Evolutionary conservation across 2,329 filamentous ascomycete species (phyloP).

Genomic region (Coleophoma eucalyptorum): DNA sequence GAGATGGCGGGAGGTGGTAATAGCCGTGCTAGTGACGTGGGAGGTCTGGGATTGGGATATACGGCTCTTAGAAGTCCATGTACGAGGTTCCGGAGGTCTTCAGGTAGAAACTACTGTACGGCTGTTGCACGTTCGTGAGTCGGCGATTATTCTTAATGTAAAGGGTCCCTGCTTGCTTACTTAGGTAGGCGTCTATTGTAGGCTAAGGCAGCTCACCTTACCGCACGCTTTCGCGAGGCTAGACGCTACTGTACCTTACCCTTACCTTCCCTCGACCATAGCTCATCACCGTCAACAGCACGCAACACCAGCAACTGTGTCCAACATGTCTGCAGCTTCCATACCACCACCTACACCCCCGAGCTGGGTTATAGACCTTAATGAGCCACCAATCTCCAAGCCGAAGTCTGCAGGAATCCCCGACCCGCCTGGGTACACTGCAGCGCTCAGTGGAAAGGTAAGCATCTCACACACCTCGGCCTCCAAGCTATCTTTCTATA

Average conservation of each 20-base stretch:
- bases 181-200: too few relatives aligned
- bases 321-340: conserved; percentile 22
- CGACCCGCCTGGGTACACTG: conserved; percentile 82
- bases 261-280: not conserved
- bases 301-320: not conserved
- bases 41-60: conserved; percentile 3
- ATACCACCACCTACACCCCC: conserved; percentile 47
- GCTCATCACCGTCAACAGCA: not conserved
- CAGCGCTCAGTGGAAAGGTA: conserved; percentile 50
- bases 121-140: too few relatives aligned
- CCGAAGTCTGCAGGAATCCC: conserved; percentile 65
- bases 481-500: not conserved
- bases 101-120: too few relatives aligned
- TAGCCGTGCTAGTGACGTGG: conserved; percentile 4
- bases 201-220: too few relatives aligned
- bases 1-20: not conserved
- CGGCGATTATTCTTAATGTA: too few relatives aligned
- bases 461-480: conserved; percentile 6
- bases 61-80: conserved; percentile 4
- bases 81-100: conserved; percentile 5
- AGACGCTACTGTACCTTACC: too few relatives aligned
- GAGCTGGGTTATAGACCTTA: conserved; percentile 80
- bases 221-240: too few relatives aligned
- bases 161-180: too few relatives aligned
- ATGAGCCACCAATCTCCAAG: conserved; percentile 62